Conservation (phyloP, 2,329 filamentous ascomycete species). For the Colletotrichum camelliae region DNA sequence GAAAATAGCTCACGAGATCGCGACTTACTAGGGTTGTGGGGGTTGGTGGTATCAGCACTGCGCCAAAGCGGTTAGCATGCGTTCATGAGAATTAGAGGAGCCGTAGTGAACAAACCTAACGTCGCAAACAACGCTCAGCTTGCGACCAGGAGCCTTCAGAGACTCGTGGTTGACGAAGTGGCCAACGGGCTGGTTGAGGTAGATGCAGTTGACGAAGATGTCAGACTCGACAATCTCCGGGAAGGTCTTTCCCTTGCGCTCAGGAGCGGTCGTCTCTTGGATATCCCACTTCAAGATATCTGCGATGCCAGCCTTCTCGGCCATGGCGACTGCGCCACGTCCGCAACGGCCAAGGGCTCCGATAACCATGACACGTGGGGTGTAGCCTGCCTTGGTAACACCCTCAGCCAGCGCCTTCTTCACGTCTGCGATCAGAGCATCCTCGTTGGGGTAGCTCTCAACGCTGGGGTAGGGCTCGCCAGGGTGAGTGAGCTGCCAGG, state of each 20-base stretch:
- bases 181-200: slow-evolving; percentile 63
- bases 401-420: slow-evolving; percentile 73
- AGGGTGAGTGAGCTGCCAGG: slow-evolving; percentile 78
- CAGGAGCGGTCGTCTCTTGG: slow-evolving; percentile 67
- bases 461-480: slow-evolving; percentile 70
- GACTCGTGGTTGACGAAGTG: slow-evolving; percentile 75
- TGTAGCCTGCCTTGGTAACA: slow-evolving; percentile 68
- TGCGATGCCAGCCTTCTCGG: slow-evolving; percentile 74
- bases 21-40: slow-evolving; percentile 55
- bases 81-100: slow-evolving; percentile 60
- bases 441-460: slow-evolving; percentile 76
- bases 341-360: slow-evolving; percentile 87
- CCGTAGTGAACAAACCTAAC: slow-evolving; percentile 79
- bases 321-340: slow-evolving; percentile 81
- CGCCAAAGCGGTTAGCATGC: not conserved
- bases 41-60: slow-evolving; percentile 75
- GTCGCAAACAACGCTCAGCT: slow-evolving; percentile 81
- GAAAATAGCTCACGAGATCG: not conserved
- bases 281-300: slow-evolving; percentile 70
- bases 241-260: slow-evolving; percentile 72
- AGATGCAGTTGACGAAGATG: slow-evolving; percentile 89
- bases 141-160: slow-evolving; percentile 71
- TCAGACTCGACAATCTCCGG: slow-evolving; percentile 76
- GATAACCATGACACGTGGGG: slow-evolving; percentile 81
- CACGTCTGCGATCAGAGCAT: slow-evolving; percentile 74